Evolutionary conservation across 495 filamentous ascomycete species (phyloP).

Genomic region (Penicillium paradoxum): DNA sequence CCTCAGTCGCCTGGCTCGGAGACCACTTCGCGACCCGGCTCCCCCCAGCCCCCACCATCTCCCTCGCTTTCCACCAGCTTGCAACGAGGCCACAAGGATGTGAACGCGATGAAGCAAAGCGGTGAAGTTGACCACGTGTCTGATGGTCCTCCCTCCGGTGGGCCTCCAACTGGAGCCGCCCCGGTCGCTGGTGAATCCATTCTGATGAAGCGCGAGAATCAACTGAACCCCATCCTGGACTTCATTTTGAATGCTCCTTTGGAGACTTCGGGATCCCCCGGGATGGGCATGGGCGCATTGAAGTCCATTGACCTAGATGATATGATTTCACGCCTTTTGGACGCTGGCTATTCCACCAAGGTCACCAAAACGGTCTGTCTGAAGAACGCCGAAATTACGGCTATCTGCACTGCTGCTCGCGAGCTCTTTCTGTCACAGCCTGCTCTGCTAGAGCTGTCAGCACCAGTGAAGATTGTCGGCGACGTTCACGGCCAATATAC

Average conservation of each 20-base stretch:
- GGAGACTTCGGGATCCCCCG: slow-evolving; percentile 38
- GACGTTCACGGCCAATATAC: slow-evolving; percentile 99
- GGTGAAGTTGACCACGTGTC: slow-evolving; percentile 95
- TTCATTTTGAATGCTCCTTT: slow-evolving; percentile 41
- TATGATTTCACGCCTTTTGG: slow-evolving; percentile 90
- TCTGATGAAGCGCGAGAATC: slow-evolving; percentile 72
- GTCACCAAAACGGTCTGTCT: slow-evolving; percentile 95
- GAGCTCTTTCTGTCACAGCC: slow-evolving; percentile 91
- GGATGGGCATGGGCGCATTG: slow-evolving; percentile 60
- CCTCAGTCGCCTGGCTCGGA: slow-evolving; percentile 34
- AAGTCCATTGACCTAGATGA: slow-evolving; percentile 93
- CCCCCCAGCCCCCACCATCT: slow-evolving; percentile 78
- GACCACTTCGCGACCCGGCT: slow-evolving; percentile 39
- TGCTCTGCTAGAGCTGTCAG: slow-evolving; percentile 81
- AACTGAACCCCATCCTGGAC: slow-evolving; percentile 57
- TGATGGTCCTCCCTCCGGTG: slow-evolving; percentile 78
- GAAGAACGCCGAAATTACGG: slow-evolving; percentile 94
- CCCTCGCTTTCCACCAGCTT: slow-evolving; percentile 77
- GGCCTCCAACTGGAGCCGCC: slow-evolving; percentile 41
- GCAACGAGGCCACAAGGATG: slow-evolving; percentile 69
- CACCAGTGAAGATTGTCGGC: slow-evolving; percentile 98
- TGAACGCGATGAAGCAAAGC: slow-evolving; percentile 72
- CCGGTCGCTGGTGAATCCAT: slow-evolving; percentile 53
- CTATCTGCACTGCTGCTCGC: slow-evolving; percentile 80
- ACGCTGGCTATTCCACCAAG: slow-evolving; percentile 93